phyloP scores from a whole-genome alignment of 75 land plant genomes.

The Cupressus sempervirens region DNA sequence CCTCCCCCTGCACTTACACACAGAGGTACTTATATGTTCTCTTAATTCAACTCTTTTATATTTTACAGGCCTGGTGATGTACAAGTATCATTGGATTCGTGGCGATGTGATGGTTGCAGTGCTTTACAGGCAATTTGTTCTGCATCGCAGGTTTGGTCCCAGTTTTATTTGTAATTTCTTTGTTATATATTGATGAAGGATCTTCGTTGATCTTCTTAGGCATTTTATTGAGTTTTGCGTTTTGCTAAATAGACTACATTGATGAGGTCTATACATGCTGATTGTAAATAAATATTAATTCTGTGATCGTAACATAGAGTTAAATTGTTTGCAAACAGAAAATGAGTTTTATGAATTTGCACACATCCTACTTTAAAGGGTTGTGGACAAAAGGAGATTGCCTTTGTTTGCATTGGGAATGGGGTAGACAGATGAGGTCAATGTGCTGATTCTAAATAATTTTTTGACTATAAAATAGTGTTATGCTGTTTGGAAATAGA shows the following conservation, averaged over 20 bases:
- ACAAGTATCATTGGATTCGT: background rate
- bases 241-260: background rate
- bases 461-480: background rate
- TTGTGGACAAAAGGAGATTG: background rate
- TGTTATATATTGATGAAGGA: background rate
- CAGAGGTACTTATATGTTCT: background rate
- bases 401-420: background rate
- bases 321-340: background rate
- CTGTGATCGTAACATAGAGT: background rate
- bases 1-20: background rate
- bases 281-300: background rate
- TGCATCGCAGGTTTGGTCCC: background rate
- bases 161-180: background rate
- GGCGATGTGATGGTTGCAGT: background rate
- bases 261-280: background rate
- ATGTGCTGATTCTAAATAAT: background rate
- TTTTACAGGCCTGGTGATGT: background rate
- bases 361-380: background rate
- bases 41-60: background rate
- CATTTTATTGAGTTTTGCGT: background rate
- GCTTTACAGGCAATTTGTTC: background rate
- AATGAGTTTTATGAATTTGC: background rate
- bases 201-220: background rate
- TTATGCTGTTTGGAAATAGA: background rate
- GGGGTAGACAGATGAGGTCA: background rate